Percentiles rank a stretch among this genome's conserved stretches.
Evolutionary conservation across 352 stramenopile species (phyloP).

Genomic region (Phytopythium vexans): DNA sequence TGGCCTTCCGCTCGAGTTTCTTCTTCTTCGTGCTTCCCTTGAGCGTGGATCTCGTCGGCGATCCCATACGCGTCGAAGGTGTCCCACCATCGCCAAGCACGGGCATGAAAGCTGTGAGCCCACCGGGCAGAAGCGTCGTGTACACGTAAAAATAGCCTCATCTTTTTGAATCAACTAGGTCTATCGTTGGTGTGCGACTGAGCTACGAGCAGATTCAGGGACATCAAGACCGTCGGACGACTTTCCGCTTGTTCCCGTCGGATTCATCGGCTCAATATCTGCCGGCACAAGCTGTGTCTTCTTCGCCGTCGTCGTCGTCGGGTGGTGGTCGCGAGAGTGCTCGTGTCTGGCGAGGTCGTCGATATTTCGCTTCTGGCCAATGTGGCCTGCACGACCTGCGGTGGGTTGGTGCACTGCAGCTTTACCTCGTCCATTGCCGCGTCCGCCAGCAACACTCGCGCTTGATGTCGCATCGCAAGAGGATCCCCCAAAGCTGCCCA

Average conservation of each 20-base stretch:
- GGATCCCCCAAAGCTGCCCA: too few species aligned
- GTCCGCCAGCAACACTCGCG: too few species aligned
- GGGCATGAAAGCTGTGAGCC: too few species aligned
- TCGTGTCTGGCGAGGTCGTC: not conserved
- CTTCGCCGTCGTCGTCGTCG: not conserved
- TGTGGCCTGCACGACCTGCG: not conserved
- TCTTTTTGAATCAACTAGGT: not conserved
- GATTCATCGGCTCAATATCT: constrained; percentile 18
- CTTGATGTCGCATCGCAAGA: too few species aligned
- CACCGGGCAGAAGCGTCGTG: too few species aligned
- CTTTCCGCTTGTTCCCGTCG: constrained; percentile 17
- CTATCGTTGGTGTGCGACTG: too few species aligned
- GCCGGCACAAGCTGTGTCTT: not conserved
- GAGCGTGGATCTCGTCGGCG: too few species aligned
- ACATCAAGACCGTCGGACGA: constrained; percentile 19
- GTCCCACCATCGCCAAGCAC: too few species aligned
- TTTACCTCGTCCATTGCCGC: too few species aligned
- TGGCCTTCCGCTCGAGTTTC: constrained; percentile 42
- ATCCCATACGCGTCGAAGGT: not conserved
- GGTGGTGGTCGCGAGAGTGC: not conserved
- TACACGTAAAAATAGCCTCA: too few species aligned
- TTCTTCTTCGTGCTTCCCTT: constrained; percentile 36
- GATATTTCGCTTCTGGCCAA: not conserved
- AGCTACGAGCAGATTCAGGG: not conserved
- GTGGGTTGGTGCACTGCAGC: too few species aligned